Evolutionary conservation across 1,284 basidiomycete species (phyloP).

Genomic region (Fistulina hepatica): DNA sequence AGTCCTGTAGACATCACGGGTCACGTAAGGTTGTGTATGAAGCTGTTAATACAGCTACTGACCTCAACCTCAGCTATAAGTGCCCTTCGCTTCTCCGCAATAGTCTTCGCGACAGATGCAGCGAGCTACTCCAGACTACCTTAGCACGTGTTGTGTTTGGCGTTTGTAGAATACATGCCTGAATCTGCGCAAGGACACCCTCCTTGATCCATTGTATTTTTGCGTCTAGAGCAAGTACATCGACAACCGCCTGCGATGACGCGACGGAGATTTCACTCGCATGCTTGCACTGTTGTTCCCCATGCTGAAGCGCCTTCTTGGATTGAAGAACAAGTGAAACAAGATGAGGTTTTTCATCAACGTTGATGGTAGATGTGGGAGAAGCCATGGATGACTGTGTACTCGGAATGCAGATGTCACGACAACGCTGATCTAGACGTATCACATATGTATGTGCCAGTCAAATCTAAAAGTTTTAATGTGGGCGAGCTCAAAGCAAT

Average conservation of each 20-base stretch:
- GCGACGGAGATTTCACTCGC: constrained; percentile 49
- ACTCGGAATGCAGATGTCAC: too few relatives aligned
- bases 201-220: constrained; percentile 66
- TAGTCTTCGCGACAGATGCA: constrained; percentile 54
- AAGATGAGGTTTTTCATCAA: constrained; percentile 42
- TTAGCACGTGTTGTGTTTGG: not conserved
- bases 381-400: too few relatives aligned
- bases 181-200: constrained; percentile 62
- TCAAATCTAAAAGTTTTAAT: too few relatives aligned
- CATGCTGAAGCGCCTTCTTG: constrained; percentile 67
- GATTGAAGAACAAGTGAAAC: constrained; percentile 68
- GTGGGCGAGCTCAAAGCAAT: too few relatives aligned
- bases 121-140: constrained; percentile 42
- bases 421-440: too few relatives aligned
- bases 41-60: constrained; percentile 16
- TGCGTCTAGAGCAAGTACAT: constrained; percentile 65
- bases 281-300: constrained; percentile 57
- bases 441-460: too few relatives aligned
- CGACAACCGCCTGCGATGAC: constrained; percentile 52
- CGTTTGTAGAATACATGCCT: constrained; percentile 30
- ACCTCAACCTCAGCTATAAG: constrained; percentile 54
- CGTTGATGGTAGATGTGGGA: too few relatives aligned
- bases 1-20: constrained; percentile 47
- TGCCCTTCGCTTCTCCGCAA: constrained; percentile 55
- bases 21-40: constrained; percentile 4